phyloP scores from a whole-genome alignment of 192 early-diverging fungal genomes.

The Jimgerdemannia flammicorona region DNA sequence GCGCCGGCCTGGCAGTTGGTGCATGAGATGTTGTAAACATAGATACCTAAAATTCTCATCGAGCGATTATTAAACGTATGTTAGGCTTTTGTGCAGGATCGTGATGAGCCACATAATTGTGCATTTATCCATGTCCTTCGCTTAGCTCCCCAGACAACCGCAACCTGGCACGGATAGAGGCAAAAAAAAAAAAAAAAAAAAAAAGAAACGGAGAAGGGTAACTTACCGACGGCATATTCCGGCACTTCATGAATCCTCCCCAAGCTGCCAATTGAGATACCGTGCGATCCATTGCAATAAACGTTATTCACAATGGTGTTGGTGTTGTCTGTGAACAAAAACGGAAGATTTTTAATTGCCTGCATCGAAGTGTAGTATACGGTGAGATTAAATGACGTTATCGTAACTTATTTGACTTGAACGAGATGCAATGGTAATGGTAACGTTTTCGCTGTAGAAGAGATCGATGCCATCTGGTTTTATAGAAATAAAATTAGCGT shows the following conservation, averaged over 20 bases:
- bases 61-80: no score
- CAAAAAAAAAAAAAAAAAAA: no score
- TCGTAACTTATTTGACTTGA: not conserved
- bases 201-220: no score
- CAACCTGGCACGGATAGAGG: no score
- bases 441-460: constrained; percentile 11
- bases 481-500: no score
- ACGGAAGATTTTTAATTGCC: no score
- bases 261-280: constrained; percentile 19
- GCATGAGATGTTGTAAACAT: constrained; percentile 7
- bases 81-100: no score
- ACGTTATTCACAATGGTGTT: constrained; percentile 18
- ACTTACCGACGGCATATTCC: no score
- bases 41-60: not conserved
- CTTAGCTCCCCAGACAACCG: not conserved
- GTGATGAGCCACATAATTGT: not conserved
- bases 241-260: not conserved
- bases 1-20: constrained; percentile 10
- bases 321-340: constrained; percentile 2
- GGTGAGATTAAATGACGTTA: no score
- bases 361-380: no score
- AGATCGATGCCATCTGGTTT: constrained; percentile 21
- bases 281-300: constrained; percentile 24
- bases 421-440: constrained; percentile 8
- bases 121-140: constrained; percentile 13